Base-by-base conservation (phyloP, 2,329 filamentous ascomycete species). In the Ophiostoma populinum region DNA sequence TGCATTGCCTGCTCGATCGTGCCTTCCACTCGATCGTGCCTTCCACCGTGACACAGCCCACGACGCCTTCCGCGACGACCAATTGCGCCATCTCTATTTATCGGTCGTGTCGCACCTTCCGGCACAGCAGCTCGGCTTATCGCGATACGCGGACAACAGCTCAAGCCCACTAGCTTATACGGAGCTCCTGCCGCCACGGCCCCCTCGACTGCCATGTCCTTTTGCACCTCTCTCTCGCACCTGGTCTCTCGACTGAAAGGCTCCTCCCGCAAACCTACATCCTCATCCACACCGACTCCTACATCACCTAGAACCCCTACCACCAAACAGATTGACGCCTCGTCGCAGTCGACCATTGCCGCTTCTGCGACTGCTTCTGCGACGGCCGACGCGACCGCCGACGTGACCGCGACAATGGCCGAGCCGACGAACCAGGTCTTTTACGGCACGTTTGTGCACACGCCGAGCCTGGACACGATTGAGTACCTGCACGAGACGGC, bases 371-470 rank as follows among this genome's bases (percentile, higher is more conserved):
- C 13, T 16, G 11, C 15, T 8, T 13, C 18, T 21, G 12, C 17
- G 19, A 31, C 18, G 11, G 4, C 28, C n/a, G n/a, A 16, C 28
- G 12, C 28, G 13, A n/a, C n/a, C 8, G 15, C 18, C 1, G 20
- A n/a, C 20, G 12, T 22, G n/a, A 10, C 22, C 22, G 16, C 22
- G 5, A 12, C 24, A 13, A 34, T 24, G 22, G 22, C 32, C 15
- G 32, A 22, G 21, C 32, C 22, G 12, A 18, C 7, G 22, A 22
- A 32, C 29, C 17, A 66, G 45, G 45, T 71, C 15, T 66, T 70
- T 43, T 47, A 63, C 24, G 69, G 69, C 39, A 64, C 61, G 0
- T 73, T 73, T 44, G 54, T 73, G 38, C 65, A 71, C 50, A 61
- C 61, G 49, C 62, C 56, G 42, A 54, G 50, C 11, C 57, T 61